These are phyloP conservation scores for Melaleuca quinquenervia DNA, from an alignment of 345 rosid genomes.

Conservation along the genomic window DNA sequence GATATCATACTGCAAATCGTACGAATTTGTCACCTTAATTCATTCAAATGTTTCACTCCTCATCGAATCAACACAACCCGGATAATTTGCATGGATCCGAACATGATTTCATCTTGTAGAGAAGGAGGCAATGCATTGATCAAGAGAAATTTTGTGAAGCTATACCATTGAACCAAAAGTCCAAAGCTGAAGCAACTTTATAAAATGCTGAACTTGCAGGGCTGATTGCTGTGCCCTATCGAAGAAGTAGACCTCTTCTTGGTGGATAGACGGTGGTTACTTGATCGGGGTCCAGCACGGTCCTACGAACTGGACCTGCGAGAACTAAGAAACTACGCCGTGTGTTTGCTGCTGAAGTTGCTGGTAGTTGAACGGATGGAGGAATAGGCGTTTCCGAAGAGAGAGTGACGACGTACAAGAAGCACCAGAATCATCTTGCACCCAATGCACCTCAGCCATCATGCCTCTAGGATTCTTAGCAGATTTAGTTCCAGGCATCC, in stretches of 20 bases:
- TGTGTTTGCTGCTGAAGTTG: slow-evolving; percentile 14
- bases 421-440: slow-evolving; percentile 73
- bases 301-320: slow-evolving; percentile 33
- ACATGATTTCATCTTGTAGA: neutral
- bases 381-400: slow-evolving; percentile 64
- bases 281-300: slow-evolving; percentile 47
- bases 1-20: neutral
- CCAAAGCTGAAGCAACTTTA: neutral
- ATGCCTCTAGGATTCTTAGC: slow-evolving; percentile 57
- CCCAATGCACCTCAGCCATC: slow-evolving; percentile 95
- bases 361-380: slow-evolving; percentile 14
- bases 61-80: neutral
- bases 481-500: slow-evolving; percentile 64
- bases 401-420: slow-evolving; percentile 79
- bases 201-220: neutral
- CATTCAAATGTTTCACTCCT: neutral
- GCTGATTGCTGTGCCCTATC: neutral
- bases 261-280: neutral
- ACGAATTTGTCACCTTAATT: neutral
- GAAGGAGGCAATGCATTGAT: neutral
- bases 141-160: neutral
- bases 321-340: slow-evolving; percentile 16
- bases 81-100: neutral
- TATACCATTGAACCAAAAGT: neutral
- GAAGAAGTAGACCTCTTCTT: neutral